Conservation (phyloP, 345 rosid species). For the Durio zibethinus region DNA sequence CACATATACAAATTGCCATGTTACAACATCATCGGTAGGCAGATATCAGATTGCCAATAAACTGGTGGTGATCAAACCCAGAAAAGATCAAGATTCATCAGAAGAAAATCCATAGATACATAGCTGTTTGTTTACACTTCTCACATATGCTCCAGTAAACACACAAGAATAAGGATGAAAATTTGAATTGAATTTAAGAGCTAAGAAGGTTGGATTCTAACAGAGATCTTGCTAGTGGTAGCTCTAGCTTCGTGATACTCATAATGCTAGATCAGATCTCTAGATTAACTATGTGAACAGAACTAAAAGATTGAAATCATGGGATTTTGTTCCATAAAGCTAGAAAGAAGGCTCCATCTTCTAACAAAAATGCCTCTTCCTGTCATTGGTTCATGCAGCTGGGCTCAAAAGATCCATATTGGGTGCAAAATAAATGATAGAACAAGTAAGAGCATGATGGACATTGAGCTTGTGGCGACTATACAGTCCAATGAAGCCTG, state of each 20-base stretch:
- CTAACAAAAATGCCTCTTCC: constrained; percentile 30
- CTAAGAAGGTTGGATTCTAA: not conserved
- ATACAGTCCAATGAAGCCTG: constrained; percentile 19
- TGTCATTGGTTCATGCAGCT: not conserved
- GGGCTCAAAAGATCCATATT: constrained; percentile 2
- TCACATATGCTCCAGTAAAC: not conserved
- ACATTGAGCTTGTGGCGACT: constrained; percentile 9
- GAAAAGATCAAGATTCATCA: not conserved
- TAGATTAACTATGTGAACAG: not conserved
- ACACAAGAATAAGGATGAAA: not conserved
- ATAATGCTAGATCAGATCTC: not conserved
- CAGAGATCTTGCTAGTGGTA: constrained; percentile 3
- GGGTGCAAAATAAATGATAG: constrained; percentile 16
- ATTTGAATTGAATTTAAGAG: constrained; percentile 6
- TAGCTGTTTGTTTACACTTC: not conserved
- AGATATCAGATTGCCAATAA: not conserved
- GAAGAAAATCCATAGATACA: not conserved
- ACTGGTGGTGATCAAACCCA: not conserved
- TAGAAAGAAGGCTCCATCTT: constrained; percentile 24
- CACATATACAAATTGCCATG: too few species aligned
- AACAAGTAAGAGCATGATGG: constrained; percentile 8
- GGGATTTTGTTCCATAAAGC: not conserved
- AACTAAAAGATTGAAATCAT: not conserved
- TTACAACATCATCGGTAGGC: too few species aligned
- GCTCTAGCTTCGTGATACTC: not conserved